Evolutionary conservation across 257 asterid genomes (phyloP).

Genomic region (Forsythia viridissima): DNA sequence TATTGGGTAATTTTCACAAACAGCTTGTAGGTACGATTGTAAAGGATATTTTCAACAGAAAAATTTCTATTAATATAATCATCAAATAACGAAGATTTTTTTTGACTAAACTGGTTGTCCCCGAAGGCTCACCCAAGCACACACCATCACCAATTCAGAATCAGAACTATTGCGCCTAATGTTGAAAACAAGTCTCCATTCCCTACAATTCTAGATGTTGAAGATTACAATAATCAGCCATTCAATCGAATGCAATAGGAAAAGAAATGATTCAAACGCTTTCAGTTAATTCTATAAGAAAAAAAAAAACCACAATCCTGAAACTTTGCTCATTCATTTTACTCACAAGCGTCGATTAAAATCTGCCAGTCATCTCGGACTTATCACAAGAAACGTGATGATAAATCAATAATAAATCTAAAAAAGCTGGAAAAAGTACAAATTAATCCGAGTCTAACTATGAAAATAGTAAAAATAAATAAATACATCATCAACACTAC

Average conservation of each 20-base stretch:
- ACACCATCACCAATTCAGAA: too few relatives aligned
- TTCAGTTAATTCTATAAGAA: not conserved
- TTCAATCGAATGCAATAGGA: too few relatives aligned
- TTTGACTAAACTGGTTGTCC: too few relatives aligned
- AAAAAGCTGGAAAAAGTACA: too few relatives aligned
- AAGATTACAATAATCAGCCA: too few relatives aligned
- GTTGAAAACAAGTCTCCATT: not conserved
- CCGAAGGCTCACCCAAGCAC: too few relatives aligned
- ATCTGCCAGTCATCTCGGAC: not conserved
- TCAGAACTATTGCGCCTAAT: too few relatives aligned
- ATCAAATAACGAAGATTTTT: too few relatives aligned
- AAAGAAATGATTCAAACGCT: not conserved
- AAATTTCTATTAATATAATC: not conserved
- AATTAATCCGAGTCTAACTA: not conserved
- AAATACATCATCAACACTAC: too few relatives aligned
- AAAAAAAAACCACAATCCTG: not conserved
- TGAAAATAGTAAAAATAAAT: too few relatives aligned
- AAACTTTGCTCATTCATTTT: not conserved
- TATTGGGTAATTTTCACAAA: conserved; percentile 26
- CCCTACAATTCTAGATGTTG: not conserved
- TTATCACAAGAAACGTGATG: not conserved
- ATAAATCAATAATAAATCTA: too few relatives aligned
- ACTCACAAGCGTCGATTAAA: not conserved
- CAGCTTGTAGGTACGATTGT: not conserved
- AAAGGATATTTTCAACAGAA: not conserved